Conservation (phyloP, 495 filamentous ascomycete species). For the Cenococcum geophilum region DNA sequence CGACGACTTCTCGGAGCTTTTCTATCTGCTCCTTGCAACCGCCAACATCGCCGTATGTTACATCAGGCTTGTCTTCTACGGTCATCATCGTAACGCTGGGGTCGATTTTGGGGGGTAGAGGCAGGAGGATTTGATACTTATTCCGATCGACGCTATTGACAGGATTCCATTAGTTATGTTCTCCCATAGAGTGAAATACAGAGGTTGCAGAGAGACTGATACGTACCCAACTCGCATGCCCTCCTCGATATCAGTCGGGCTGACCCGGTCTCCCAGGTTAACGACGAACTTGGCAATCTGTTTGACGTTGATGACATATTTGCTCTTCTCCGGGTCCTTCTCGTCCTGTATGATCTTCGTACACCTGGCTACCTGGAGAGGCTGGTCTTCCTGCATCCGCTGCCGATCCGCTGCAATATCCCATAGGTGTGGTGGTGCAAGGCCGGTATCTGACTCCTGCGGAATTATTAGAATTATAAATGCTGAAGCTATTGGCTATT, state of each 20-base stretch:
- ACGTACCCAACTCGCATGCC: constrained; percentile 90
- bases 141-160: constrained; percentile 77
- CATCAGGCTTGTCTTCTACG: constrained; percentile 98
- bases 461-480: constrained; percentile 12
- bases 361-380: constrained; percentile 93
- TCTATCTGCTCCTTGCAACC: constrained; percentile 99
- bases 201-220: neutral
- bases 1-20: constrained; percentile 96
- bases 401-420: constrained; percentile 96
- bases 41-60: constrained; percentile 97
- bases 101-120: constrained; percentile 98
- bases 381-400: constrained; percentile 97
- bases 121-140: constrained; percentile 97
- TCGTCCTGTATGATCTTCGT: constrained; percentile 99
- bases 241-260: constrained; percentile 97
- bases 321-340: constrained; percentile 94
- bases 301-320: constrained; percentile 99
- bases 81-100: constrained; percentile 99
- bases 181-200: constrained; percentile 11
- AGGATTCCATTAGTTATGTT: too few relatives aligned
- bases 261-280: constrained; percentile 93
- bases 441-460: constrained; percentile 95
- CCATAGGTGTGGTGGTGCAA: constrained; percentile 97
- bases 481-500: constrained; percentile 28
- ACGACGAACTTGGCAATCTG: constrained; percentile 99